These are phyloP conservation scores for Suillus spraguei DNA, from an alignment of 768 basidiomycete genomes.

Conservation along the genomic window DNA sequence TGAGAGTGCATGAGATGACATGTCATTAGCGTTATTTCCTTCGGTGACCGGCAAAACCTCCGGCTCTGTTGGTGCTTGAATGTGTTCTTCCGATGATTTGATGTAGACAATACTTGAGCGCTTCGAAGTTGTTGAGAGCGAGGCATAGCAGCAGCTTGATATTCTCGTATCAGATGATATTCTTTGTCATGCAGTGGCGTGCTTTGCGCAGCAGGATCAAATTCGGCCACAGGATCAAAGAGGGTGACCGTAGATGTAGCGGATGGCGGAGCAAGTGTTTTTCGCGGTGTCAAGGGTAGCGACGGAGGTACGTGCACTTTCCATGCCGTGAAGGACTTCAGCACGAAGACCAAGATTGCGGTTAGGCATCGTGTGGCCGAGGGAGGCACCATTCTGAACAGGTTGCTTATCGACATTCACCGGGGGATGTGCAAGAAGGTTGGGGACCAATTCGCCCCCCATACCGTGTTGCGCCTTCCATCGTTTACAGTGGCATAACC, in stretches of 20 bases:
- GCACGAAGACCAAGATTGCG: slow-evolving; percentile 49
- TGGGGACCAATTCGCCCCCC: slow-evolving; percentile 44
- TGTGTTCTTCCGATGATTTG: slow-evolving; percentile 51
- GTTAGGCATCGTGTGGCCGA: slow-evolving; percentile 43
- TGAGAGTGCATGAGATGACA: slow-evolving; percentile 36
- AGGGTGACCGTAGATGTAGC: slow-evolving; percentile 64
- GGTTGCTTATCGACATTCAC: slow-evolving; percentile 41
- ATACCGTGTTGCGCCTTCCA: slow-evolving; percentile 49
- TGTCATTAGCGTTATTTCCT: slow-evolving; percentile 9
- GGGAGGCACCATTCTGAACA: slow-evolving; percentile 18
- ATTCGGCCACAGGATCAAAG: slow-evolving; percentile 45
- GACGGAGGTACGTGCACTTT: slow-evolving; percentile 56
- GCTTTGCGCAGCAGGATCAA: slow-evolving; percentile 48
- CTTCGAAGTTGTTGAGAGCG: slow-evolving; percentile 29
- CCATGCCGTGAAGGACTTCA: slow-evolving; percentile 51
- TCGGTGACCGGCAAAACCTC: slow-evolving; percentile 6
- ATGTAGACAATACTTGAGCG: slow-evolving; percentile 69
- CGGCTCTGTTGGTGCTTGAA: slow-evolving; percentile 8
- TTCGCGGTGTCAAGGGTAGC: slow-evolving; percentile 38
- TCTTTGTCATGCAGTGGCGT: slow-evolving; percentile 54
- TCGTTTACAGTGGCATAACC: slow-evolving; percentile 44
- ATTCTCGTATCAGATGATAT: slow-evolving; percentile 19
- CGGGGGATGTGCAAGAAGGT: slow-evolving; percentile 31
- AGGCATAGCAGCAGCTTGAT: slow-evolving; percentile 23
- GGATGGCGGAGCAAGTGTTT: slow-evolving; percentile 44